Evolutionary conservation across 164 flowering plant genomes (phyloP).

Genomic region (Warburgia ugandensis): DNA sequence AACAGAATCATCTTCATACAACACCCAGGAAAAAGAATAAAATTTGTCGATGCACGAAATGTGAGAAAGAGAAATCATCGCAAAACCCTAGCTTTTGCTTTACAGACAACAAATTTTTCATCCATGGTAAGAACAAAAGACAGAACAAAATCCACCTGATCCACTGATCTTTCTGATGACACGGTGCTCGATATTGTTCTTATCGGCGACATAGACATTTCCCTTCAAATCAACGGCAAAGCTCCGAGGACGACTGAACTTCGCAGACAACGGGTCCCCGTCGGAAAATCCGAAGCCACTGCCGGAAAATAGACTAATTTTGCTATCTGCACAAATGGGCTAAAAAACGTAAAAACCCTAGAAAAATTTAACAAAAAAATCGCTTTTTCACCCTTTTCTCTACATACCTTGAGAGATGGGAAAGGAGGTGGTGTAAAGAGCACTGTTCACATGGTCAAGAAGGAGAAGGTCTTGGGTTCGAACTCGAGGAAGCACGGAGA

Average conservation of each 20-base stretch:
- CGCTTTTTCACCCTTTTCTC: neutral
- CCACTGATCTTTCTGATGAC: slow-evolving; percentile 54
- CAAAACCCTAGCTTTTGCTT: no score
- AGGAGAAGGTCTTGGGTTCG: slow-evolving; percentile 41
- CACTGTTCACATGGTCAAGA: slow-evolving; percentile 52
- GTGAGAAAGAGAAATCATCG: no score
- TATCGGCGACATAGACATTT: slow-evolving; percentile 74
- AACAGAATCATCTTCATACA: no score
- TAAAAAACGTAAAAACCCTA: neutral
- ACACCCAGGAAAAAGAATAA: no score
- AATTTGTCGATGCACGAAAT: no score
- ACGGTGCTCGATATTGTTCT: slow-evolving; percentile 29
- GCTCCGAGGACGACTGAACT: slow-evolving; percentile 46
- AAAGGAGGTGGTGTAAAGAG: slow-evolving; percentile 41
- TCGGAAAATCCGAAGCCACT: slow-evolving; percentile 46
- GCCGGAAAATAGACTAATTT: slow-evolving; percentile 38
- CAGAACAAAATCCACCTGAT: slow-evolving; percentile 27
- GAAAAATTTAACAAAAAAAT: neutral
- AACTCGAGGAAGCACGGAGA: slow-evolving; percentile 28
- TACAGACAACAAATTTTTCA: no score
- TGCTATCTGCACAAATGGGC: slow-evolving; percentile 31
- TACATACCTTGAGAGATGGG: slow-evolving; percentile 44
- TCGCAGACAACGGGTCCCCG: slow-evolving; percentile 41
- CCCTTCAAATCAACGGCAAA: slow-evolving; percentile 63
- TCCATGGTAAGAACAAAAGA: neutral